Percentiles rank a stretch among this genome's conserved stretches.
Evolutionary conservation across 345 rosid genomes (phyloP).

Genomic region (Heritiera littoralis): DNA sequence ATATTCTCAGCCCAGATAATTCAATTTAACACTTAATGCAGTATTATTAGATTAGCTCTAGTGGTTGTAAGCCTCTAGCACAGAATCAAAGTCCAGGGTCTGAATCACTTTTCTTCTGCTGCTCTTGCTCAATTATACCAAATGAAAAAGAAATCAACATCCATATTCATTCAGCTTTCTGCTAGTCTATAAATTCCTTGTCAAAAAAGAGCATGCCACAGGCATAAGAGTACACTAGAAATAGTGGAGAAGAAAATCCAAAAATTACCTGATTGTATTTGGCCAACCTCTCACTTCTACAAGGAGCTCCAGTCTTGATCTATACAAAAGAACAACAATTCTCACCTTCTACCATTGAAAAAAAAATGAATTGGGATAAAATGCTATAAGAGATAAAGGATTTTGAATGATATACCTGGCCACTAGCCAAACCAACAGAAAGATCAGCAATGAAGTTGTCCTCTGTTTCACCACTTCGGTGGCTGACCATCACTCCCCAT

Average conservation of each 20-base stretch:
- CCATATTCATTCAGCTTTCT: background rate
- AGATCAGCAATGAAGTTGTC: slow-evolving; percentile 97
- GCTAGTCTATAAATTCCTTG: background rate
- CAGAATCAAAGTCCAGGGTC: background rate
- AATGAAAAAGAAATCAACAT: background rate
- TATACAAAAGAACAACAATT: slow-evolving; percentile 29
- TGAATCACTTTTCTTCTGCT: background rate
- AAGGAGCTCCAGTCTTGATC: slow-evolving; percentile 99
- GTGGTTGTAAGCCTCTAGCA: background rate
- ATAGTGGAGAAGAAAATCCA: background rate
- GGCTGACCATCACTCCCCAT: slow-evolving; percentile 99
- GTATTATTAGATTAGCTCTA: background rate
- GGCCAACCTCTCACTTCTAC: slow-evolving; percentile 93
- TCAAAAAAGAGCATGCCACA: background rate
- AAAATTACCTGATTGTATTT: slow-evolving; percentile 90
- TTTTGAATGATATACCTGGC: slow-evolving; percentile 64
- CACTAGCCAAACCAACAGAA: slow-evolving; percentile 92
- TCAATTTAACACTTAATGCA: background rate
- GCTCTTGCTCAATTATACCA: background rate
- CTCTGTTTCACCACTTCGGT: slow-evolving; percentile 97
- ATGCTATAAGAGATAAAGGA: slow-evolving; percentile 13
- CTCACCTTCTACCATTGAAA: slow-evolving; percentile 15
- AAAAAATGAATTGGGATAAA: background rate
- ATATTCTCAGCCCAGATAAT: background rate
- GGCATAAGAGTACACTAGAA: background rate